Base-by-base conservation (phyloP, 2,329 filamentous ascomycete genomes). In the Mariannaea elegans region DNA sequence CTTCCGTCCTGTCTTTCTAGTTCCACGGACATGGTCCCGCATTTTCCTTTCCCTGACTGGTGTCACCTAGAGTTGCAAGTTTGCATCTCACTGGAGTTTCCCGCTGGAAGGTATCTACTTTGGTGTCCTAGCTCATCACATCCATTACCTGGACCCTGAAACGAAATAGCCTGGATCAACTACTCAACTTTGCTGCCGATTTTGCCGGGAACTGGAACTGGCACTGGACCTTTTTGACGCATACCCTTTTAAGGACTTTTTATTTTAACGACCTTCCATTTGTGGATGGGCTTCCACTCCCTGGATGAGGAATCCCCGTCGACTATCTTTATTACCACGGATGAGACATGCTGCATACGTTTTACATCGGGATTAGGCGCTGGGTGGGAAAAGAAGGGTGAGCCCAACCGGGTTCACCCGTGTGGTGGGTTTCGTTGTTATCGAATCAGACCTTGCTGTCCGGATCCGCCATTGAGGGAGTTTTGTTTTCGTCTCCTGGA, bases 341-440 rank as follows among this genome's bases (percentile, higher is more conserved):
- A 76, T 73, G 74, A 76, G 62, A 67, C 56, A 74, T 71, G 72
- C 66, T 71, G 71, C 71, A 75, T 71, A 70, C 69, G 72, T 68
- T 72, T 72, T 70, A 69, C 41, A 68, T 50, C 63, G 59, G 62
- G 61, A 64, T 48, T 65, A 61, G 73, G 73, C 73, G 72, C 70
- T 71, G 64, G 67, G 65, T 65, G 65, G 67, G 63, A 70, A 73
- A 74, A 72, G 64, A 66, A 62, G 61, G 66, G 61, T 65, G 61
- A 52, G 53, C 54, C 53, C 45, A 13, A 65, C 60, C 60, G 60
- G 65, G 63, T 64, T 59, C 63, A 65, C 54, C 56, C 65, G 53
- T 57, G 67, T 57, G 67, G 70, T 71, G 66, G 66, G 64, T 65
- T 58, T 65, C 55, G 55, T 62, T 66, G 51, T 64, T 54, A 49